A percentile compares a stretch with the other conserved stretches of the same genome.
Conservation (phyloP, 805 yeast species). For the Candida wancherniae region DNA sequence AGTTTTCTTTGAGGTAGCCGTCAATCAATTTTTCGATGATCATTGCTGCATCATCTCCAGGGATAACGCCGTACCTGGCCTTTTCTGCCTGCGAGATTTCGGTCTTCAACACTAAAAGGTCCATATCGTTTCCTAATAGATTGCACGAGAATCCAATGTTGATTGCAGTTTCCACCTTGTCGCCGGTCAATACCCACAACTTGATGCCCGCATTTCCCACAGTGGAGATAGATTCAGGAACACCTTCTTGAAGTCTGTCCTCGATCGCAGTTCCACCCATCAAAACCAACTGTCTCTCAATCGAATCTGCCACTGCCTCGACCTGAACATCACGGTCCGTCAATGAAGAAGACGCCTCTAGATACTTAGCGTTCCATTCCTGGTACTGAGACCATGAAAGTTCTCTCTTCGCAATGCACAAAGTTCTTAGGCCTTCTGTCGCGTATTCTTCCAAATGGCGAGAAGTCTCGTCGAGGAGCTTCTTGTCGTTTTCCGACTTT, state of each 20-base stretch:
- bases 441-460: slow-evolving; percentile 73
- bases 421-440: slow-evolving; percentile 76
- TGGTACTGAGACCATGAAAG: slow-evolving; percentile 56
- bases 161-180: slow-evolving; percentile 85
- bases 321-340: slow-evolving; percentile 62
- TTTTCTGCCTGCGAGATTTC: slow-evolving; percentile 25
- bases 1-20: slow-evolving; percentile 50
- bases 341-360: slow-evolving; percentile 61
- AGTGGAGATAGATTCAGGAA: slow-evolving; percentile 71
- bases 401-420: slow-evolving; percentile 73
- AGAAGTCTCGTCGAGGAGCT: slow-evolving; percentile 59
- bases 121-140: slow-evolving; percentile 70
- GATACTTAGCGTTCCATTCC: slow-evolving; percentile 60
- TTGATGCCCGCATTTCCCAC: slow-evolving; percentile 75
- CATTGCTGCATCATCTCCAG: slow-evolving; percentile 20
- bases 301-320: slow-evolving; percentile 70
- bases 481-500: slow-evolving; percentile 39
- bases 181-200: slow-evolving; percentile 84
- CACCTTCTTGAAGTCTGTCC: slow-evolving; percentile 81
- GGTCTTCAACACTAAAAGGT: slow-evolving; percentile 54
- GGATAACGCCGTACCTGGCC: slow-evolving; percentile 17
- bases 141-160: slow-evolving; percentile 86
- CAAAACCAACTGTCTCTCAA: slow-evolving; percentile 60
- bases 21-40: slow-evolving; percentile 45
- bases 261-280: slow-evolving; percentile 87